Evolutionary conservation across 495 filamentous ascomycete species (phyloP), one percentile per base, ranked within the genome.

Genomic region (Amniculicola lignicola): DNA sequence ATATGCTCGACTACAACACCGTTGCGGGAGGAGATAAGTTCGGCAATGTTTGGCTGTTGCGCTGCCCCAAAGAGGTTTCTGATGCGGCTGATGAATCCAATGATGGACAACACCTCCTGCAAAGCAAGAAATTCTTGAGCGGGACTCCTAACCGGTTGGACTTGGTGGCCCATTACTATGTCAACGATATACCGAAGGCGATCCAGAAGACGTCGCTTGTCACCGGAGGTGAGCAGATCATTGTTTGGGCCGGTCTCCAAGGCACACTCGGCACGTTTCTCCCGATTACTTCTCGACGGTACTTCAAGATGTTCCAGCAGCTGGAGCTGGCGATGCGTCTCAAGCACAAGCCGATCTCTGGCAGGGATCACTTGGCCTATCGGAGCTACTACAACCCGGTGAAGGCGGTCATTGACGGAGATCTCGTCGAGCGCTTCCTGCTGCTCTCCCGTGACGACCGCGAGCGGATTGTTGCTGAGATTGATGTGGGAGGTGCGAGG

Each of bases 1-100:
- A 88, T 4, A 96, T 97, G 92, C 84, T 96, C 0, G 94, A 99
- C 67, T 99, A 99, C 71, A 93, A 97, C 67, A 96, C 92, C 1
- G 83, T 87, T 15, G 93, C 90, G 10, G 93, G 91, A 28, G 94
- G 94, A 36, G 94, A 99, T 73, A 96, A 95, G 67, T 99, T 99
- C 57, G 94, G 94, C 39, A 97, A 97, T 62, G 65, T 99, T 2
- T 97, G 90, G 89, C 78, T 97, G 31, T 68, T 97, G 51, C 86
- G 94, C 10, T 92, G 87, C 62, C 90, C 94, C 0, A 79, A 83
- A 55, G 92, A 95, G 68, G 82, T 84, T 2, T 92, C 87, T 0
- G 88, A 92, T 46, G 86, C 94, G 64, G 81, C 87, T 0, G 93
- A 99, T 64, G 94, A 98, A 71, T 89, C 95, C 54, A 89, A 87